phyloP scores from a whole-genome alignment of 2,329 filamentous ascomycete species.

The Colletotrichum incanum region DNA sequence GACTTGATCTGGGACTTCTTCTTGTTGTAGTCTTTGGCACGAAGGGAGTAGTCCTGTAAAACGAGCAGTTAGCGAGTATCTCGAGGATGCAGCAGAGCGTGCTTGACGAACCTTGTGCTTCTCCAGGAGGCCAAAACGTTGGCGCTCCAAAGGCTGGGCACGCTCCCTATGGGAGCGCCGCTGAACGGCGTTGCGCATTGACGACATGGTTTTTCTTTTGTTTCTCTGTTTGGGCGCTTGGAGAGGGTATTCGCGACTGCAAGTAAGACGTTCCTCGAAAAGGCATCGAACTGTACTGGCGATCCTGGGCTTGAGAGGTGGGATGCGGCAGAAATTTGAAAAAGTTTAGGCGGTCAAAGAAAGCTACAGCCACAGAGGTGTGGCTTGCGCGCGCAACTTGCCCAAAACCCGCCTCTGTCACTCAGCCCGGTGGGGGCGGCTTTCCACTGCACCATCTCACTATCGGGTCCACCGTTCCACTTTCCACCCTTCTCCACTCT shows the following conservation, averaged over 20 bases:
- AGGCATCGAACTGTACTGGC: conserved; percentile 13
- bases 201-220: conserved; percentile 61
- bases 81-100: not conserved
- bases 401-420: not conserved
- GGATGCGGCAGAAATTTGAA: conserved; percentile 44
- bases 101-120: conserved; percentile 84
- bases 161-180: conserved; percentile 92
- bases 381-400: conserved; percentile 4
- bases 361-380: conserved; percentile 31
- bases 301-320: conserved; percentile 29
- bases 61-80: conserved; percentile 9
- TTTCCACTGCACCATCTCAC: not conserved
- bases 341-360: conserved; percentile 45
- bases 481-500: conserved; percentile 1
- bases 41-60: conserved; percentile 73
- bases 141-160: conserved; percentile 86
- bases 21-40: conserved; percentile 76
- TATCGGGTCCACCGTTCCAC: conserved; percentile 15
- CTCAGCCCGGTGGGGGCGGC: conserved; percentile 18
- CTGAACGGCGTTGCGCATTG: conserved; percentile 76
- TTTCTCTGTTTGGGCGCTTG: not conserved
- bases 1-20: conserved; percentile 74
- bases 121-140: conserved; percentile 92
- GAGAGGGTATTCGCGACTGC: not conserved
- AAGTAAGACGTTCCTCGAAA: not conserved